Evolutionary conservation across 23 red algal genomes (phyloP).

Genomic region (Rhodosorus marinus): DNA sequence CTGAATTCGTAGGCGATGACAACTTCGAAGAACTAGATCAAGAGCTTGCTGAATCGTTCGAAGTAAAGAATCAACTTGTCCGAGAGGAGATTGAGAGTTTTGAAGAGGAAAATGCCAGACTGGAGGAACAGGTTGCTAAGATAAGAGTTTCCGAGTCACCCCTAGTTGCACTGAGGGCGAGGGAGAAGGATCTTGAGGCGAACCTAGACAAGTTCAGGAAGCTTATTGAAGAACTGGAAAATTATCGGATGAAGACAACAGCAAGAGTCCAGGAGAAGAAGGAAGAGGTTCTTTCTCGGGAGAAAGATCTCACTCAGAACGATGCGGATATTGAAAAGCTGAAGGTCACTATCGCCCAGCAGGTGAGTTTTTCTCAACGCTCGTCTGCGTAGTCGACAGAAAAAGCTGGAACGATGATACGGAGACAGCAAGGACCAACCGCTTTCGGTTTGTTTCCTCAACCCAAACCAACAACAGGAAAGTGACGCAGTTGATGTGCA

Average conservation of each 20-base stretch:
- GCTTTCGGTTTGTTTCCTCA: too few relatives aligned
- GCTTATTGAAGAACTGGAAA: neutral
- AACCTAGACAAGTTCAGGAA: neutral
- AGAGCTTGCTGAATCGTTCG: neutral
- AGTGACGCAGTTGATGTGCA: neutral
- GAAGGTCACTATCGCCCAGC: neutral
- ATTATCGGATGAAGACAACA: neutral
- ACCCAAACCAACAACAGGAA: too few relatives aligned
- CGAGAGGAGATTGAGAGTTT: neutral
- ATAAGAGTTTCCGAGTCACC: neutral
- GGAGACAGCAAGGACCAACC: too few relatives aligned
- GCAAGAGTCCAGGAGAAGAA: neutral
- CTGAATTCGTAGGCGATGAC: constrained; percentile 33
- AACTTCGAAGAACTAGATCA: constrained; percentile 34
- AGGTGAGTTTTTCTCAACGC: too few relatives aligned
- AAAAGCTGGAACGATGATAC: too few relatives aligned
- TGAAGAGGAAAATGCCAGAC: neutral
- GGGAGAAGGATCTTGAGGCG: neutral
- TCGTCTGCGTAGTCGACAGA: too few relatives aligned
- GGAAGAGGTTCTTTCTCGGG: too few relatives aligned
- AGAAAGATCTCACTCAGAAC: too few relatives aligned
- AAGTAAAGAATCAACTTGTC: constrained; percentile 2
- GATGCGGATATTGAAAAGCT: neutral
- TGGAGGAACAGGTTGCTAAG: neutral
- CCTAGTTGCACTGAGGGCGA: neutral